Evolutionary conservation across 164 flowering plant species (phyloP), one percentile per base, ranked within the genome.

Genomic region (Stephania cephalantha): DNA sequence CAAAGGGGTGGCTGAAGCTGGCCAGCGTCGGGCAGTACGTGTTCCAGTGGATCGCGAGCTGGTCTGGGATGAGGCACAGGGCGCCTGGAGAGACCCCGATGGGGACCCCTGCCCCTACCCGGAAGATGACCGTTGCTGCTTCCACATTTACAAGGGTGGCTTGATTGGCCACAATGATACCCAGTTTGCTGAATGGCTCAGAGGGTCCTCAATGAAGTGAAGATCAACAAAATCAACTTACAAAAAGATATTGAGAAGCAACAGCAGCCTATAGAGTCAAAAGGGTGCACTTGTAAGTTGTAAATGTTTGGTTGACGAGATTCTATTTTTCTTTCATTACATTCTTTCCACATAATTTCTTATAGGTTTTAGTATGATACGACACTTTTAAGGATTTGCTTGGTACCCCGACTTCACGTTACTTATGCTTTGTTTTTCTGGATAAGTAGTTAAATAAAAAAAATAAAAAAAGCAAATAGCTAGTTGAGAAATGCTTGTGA

Each of bases 1-100:
- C 95, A 5, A 90, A 89, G 69, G 95, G 98, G 3, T 91, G 95
- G 95, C 78, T 87, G 4, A 83, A 89, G 58, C 84, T 87, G 0
- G 94, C 92, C 4, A 95, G 95, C 0, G 87, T 85, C 0, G 94
- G 97, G 20, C 94, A 90, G 81, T 88, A 73, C 67, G 92, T 90
- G 11, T 85, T 65, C 78, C 90, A 85, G 61, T 83, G 80, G 81
- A 52, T 77, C 15, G 83, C 82, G 45, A 71, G 74, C 55, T 74
- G 76, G 65, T 75, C 78, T 9, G 79, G 93, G 29, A 90, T 93
- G 93, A 85, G 75, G 31, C 94, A 91, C 81, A 85, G 69, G 97
- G 97, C 9, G 89, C 89, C 3, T 94, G 95, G 94, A 77, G 90
- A 8, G 95, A 94, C 74, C 87, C 87, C 0, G 66, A 78, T 2